Percentiles rank a stretch among this genome's conserved stretches.
Evolutionary conservation across 2,329 filamentous ascomycete genomes (phyloP).

Genomic region (Monosporascus sp.): DNA sequence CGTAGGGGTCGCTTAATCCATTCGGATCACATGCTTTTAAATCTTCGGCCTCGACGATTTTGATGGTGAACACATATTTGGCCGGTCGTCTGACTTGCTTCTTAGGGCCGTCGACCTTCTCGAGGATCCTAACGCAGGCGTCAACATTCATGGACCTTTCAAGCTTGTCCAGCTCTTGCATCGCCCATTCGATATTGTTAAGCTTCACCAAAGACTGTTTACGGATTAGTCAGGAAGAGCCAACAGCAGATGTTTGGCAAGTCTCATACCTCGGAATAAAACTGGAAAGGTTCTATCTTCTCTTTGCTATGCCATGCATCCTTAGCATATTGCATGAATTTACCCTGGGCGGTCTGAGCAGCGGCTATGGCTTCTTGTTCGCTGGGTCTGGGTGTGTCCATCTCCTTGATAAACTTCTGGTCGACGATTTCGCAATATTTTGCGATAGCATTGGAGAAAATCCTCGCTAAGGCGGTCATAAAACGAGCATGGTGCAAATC

Average conservation of each 20-base stretch:
- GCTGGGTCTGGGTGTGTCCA: constrained; percentile 86
- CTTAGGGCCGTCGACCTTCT: constrained; percentile 66
- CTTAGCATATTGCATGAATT: constrained; percentile 87
- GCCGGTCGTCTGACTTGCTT: constrained; percentile 60
- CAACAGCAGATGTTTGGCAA: constrained; percentile 3
- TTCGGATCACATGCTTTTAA: constrained; percentile 97
- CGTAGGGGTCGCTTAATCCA: constrained; percentile 91
- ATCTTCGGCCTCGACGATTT: constrained; percentile 96
- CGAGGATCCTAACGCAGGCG: constrained; percentile 76
- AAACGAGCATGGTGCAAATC: constrained; percentile 92
- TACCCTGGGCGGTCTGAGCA: constrained; percentile 80
- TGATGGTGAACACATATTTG: constrained; percentile 97
- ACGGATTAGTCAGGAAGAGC: constrained; percentile 22
- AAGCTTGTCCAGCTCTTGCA: constrained; percentile 84
- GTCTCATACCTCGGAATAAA: constrained; percentile 73
- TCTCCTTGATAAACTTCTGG: constrained; percentile 78
- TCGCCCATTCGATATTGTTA: constrained; percentile 95
- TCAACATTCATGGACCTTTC: constrained; percentile 90
- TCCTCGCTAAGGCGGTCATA: constrained; percentile 88
- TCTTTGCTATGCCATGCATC: constrained; percentile 90
- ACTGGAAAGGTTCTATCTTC: constrained; percentile 93
- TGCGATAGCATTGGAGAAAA: constrained; percentile 75
- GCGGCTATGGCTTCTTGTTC: constrained; percentile 65
- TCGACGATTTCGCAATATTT: constrained; percentile 91
- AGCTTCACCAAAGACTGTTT: constrained; percentile 88